Conservation (phyloP, 2,329 filamentous ascomycete genomes). For the Volutella citrinella region DNA sequence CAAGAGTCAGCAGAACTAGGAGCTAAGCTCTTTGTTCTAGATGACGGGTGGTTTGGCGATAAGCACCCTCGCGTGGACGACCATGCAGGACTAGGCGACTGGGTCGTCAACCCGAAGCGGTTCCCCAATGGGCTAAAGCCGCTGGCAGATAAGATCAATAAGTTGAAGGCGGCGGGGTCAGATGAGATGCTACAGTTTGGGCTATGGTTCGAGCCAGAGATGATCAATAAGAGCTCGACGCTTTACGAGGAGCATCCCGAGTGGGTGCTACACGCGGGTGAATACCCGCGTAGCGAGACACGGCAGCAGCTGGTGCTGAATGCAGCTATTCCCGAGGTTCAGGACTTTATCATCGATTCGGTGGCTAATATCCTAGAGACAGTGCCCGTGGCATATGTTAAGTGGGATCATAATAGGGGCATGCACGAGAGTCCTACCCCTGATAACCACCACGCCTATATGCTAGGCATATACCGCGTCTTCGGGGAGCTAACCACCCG, state of each 20-base stretch:
- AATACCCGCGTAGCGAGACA: slow-evolving; percentile 52
- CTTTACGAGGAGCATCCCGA: slow-evolving; percentile 62
- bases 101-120: slow-evolving; percentile 54
- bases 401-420: slow-evolving; percentile 67
- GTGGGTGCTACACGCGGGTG: slow-evolving; percentile 58
- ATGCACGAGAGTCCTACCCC: slow-evolving; percentile 59
- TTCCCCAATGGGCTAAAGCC: slow-evolving; percentile 56
- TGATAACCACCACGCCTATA: slow-evolving; percentile 55
- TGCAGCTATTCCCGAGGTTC: slow-evolving; percentile 57
- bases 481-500: slow-evolving; percentile 56
- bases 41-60: slow-evolving; percentile 65
- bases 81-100: slow-evolving; percentile 59
- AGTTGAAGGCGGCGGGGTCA: slow-evolving; percentile 44
- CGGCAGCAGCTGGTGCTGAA: slow-evolving; percentile 62
- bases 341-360: slow-evolving; percentile 57
- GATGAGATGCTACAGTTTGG: slow-evolving; percentile 54
- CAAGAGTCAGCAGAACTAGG: slow-evolving; percentile 56
- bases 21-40: slow-evolving; percentile 61
- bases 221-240: slow-evolving; percentile 61
- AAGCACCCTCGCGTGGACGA: slow-evolving; percentile 58
- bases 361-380: slow-evolving; percentile 53
- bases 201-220: slow-evolving; percentile 67
- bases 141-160: slow-evolving; percentile 49
- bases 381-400: slow-evolving; percentile 57
- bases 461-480: slow-evolving; percentile 61